Base-by-base conservation (phyloP, 2,329 filamentous ascomycete genomes). In the Paecilomyces sp. region DNA sequence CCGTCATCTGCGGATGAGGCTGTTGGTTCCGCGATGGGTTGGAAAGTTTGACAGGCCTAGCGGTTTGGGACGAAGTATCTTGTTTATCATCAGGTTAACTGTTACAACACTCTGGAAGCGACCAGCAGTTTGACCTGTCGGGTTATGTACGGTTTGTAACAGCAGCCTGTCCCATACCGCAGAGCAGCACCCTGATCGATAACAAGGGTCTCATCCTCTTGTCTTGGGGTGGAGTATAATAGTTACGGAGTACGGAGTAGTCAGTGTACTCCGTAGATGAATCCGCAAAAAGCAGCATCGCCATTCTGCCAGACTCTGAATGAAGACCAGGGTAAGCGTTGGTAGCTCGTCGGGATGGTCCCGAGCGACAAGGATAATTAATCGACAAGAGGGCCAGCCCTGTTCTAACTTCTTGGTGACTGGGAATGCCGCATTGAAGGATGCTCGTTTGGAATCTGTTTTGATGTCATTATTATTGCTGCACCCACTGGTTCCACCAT, bases 1-100 rank as follows among this genome's bases (percentile, higher is more conserved):
- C 31, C 13, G 36, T 47, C 13, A 47, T 18, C 15, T 47, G 36
- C n/a, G 36, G 36, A 47, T n/a, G 36, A 33, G 36, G 36, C 36
- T n/a, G 36, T 47, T 47, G 36, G 15, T 33, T 47, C 36, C 13
- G 13, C 7, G 15, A 18, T 47, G 36, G n/a, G 7, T 18, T 47
- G 36, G 7, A 47, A 18, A 30, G 18, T 34, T 18, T 56, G 55
- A 60, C 58, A 58, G 36, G 58, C 7, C 58, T 56, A 55, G 58
- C 31, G 15, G 52, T 13, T 33, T 57, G 55, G 58, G 57, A 57
- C 41, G 50, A 55, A 52, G 30, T 30, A 30, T 36, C 34, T 36
- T 53, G 47, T 56, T 30, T 15, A 36, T 36, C 33, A 30, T 28
- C 3, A 6, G 25, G 25, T 28, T 28, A 28, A 28, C 25, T 6